Conservation (phyloP, 805 yeast species). For the Saccharomycopsis synnaedendra region DNA sequence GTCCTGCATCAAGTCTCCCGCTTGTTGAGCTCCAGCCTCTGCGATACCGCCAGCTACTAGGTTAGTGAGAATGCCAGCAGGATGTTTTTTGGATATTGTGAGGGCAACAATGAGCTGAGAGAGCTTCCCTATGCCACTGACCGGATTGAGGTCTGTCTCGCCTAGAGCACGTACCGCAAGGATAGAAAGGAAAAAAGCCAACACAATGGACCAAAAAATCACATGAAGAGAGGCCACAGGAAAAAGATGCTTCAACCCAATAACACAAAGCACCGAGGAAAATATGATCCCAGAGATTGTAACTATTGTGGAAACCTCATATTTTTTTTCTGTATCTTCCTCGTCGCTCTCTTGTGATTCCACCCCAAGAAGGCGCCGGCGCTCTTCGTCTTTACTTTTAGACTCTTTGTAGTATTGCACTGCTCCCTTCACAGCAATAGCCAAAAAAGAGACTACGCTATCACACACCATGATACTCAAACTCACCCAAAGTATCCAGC, state of each 20-base stretch:
- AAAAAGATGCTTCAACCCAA: slow-evolving; percentile 56
- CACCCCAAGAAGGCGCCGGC: background rate
- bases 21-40: slow-evolving; percentile 98
- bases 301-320: slow-evolving; percentile 35
- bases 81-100: slow-evolving; percentile 60
- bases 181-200: slow-evolving; percentile 73
- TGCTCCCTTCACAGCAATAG: slow-evolving; percentile 40
- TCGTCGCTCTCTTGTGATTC: background rate
- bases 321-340: slow-evolving; percentile 19
- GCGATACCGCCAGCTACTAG: slow-evolving; percentile 94
- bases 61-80: slow-evolving; percentile 75
- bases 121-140: slow-evolving; percentile 89
- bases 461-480: slow-evolving; percentile 91
- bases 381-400: background rate
- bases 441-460: slow-evolving; percentile 68
- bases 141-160: slow-evolving; percentile 95
- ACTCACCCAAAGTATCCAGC: slow-evolving; percentile 95
- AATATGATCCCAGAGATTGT: slow-evolving; percentile 49
- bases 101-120: slow-evolving; percentile 85
- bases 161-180: slow-evolving; percentile 91
- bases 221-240: slow-evolving; percentile 60
- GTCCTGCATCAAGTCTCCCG: slow-evolving; percentile 97
- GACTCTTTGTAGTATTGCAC: slow-evolving; percentile 15
- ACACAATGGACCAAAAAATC: slow-evolving; percentile 49
- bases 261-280: slow-evolving; percentile 59